Conservation (phyloP, 2,329 filamentous ascomycete genomes). For the Drechslerella dactyloides region DNA sequence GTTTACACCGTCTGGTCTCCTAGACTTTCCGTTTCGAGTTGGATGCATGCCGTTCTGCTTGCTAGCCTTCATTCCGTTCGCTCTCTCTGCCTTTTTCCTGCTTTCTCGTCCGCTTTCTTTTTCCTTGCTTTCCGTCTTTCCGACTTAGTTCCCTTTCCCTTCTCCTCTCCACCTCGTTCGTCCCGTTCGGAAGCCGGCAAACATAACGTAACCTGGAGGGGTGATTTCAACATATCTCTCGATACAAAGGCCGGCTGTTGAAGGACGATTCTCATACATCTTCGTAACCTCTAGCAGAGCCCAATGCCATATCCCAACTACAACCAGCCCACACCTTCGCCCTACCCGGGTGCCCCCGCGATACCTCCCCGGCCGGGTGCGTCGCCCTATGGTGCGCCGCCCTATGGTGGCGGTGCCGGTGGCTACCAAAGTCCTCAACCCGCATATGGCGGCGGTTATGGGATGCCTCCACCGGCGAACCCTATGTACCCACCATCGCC, state of each 20-base stretch:
- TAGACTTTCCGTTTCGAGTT: constrained; percentile 11
- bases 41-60: constrained; percentile 2
- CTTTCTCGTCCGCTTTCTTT: constrained; percentile 8
- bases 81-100: constrained; percentile 3
- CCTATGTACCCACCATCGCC: constrained; percentile 16
- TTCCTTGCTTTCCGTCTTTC: constrained; percentile 8
- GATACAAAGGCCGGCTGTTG: constrained; percentile 45
- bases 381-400: constrained; percentile 25
- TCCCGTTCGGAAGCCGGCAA: constrained; percentile 42
- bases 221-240: constrained; percentile 48
- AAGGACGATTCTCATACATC: constrained; percentile 41
- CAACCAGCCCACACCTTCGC: constrained; percentile 19
- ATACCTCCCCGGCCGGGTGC: constrained; percentile 42
- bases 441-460: constrained; percentile 27
- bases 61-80: constrained; percentile 8
- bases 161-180: constrained; percentile 16
- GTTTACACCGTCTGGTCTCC: constrained; percentile 18
- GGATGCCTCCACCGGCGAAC: constrained; percentile 19
- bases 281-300: constrained; percentile 41
- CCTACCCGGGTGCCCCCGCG: constrained; percentile 32
- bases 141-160: constrained; percentile 9
- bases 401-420: constrained; percentile 22
- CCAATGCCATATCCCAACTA: constrained; percentile 35
- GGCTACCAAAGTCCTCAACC: constrained; percentile 39
- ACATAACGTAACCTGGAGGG: constrained; percentile 44